Percentiles rank a stretch among this genome's conserved stretches.
phyloP scores from a whole-genome alignment of 495 filamentous ascomycete species.

The Aspergillus egyptiacus region DNA sequence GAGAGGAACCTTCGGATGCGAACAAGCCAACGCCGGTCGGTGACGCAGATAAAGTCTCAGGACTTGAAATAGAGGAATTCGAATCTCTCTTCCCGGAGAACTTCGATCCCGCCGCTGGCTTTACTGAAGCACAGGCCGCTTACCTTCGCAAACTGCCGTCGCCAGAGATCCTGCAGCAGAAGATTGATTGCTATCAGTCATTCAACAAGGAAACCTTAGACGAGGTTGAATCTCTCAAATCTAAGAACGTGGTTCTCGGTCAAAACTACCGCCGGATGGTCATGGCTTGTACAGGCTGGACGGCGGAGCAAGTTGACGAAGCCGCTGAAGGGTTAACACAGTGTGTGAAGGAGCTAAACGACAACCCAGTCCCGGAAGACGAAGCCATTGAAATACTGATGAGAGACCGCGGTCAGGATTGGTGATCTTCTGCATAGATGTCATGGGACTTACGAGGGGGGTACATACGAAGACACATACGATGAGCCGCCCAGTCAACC shows the following conservation, averaged over 20 bases:
- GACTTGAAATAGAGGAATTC: constrained; percentile 37
- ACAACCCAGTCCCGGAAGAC: constrained; percentile 43
- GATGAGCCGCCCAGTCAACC: neutral
- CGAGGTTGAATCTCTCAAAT: constrained; percentile 36
- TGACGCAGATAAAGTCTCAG: constrained; percentile 51
- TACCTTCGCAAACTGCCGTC: constrained; percentile 30
- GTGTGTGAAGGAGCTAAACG: constrained; percentile 45
- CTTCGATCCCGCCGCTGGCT: constrained; percentile 33
- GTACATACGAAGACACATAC: constrained; percentile 12
- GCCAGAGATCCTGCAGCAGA: constrained; percentile 24
- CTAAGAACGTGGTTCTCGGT: constrained; percentile 42
- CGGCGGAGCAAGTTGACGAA: constrained; percentile 43
- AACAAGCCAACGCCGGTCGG: constrained; percentile 33
- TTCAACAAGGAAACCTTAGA: constrained; percentile 32
- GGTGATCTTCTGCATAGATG: constrained; percentile 24
- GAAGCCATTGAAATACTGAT: constrained; percentile 46
- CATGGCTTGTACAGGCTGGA: constrained; percentile 45
- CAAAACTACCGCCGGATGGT: constrained; percentile 46
- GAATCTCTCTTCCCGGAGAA: constrained; percentile 31
- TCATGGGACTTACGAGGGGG: constrained; percentile 10
- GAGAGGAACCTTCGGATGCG: constrained; percentile 28
- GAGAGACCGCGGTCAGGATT: constrained; percentile 46
- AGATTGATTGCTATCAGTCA: constrained; percentile 29
- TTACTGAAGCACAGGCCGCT: constrained; percentile 33
- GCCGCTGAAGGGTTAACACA: constrained; percentile 43